Evolutionary conservation across 2,329 filamentous ascomycete genomes (phyloP).

Genomic region (Apiospora koreana): DNA sequence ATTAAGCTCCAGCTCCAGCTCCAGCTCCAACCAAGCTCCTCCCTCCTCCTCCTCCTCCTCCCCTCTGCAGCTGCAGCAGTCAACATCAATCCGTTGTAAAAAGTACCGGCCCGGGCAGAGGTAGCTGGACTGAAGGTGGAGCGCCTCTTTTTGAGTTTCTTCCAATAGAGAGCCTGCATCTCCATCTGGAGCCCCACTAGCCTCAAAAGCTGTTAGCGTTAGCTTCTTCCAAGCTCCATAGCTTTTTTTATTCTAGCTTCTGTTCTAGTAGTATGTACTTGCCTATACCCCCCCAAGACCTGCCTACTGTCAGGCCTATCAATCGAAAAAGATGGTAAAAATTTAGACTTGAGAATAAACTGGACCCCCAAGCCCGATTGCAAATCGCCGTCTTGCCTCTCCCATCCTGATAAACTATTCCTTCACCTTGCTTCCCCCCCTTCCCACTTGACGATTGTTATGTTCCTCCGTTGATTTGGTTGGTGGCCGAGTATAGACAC

Average conservation of each 20-base stretch:
- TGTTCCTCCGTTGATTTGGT: not conserved
- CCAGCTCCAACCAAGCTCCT: not conserved
- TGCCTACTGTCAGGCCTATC: not conserved
- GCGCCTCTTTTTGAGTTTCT: not conserved
- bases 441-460: not conserved
- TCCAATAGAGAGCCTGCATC: not conserved
- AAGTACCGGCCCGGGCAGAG: not conserved
- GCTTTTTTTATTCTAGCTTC: no score
- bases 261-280: no score
- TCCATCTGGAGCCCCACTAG: not conserved
- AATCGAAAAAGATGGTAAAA: not conserved
- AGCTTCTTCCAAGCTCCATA: not conserved
- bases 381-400: constrained; percentile 4
- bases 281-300: no score
- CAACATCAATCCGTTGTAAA: not conserved
- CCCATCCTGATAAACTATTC: not conserved
- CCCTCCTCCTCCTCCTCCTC: no score
- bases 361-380: not conserved
- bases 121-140: not conserved
- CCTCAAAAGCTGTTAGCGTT: not conserved
- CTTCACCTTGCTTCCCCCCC: not conserved
- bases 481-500: not conserved
- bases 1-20: no score
- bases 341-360: not conserved
- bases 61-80: not conserved